Percentiles rank a stretch among this genome's conserved stretches.
Evolutionary conservation across 495 filamentous ascomycete genomes (phyloP).

Genomic region (Evernia prunastri): DNA sequence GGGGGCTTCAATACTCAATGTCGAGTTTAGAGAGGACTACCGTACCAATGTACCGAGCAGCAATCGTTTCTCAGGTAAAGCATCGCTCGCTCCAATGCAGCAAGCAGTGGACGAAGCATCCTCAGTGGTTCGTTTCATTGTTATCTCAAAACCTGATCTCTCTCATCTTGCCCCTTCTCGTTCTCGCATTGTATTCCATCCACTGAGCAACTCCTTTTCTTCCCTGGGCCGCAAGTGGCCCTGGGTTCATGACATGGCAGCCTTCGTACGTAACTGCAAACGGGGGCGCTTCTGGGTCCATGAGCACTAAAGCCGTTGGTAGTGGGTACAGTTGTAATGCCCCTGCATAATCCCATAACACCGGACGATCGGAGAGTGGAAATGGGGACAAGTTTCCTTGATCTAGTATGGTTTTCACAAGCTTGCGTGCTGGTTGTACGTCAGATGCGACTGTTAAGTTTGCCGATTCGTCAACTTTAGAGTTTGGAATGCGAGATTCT

Average conservation of each 20-base stretch:
- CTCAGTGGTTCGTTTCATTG: not conserved
- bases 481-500: slow-evolving; percentile 21
- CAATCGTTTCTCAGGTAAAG: not conserved
- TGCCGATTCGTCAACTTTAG: slow-evolving; percentile 20
- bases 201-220: slow-evolving; percentile 62
- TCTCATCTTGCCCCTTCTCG: slow-evolving; percentile 47
- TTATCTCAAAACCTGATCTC: slow-evolving; percentile 37
- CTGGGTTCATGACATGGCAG: slow-evolving; percentile 94
- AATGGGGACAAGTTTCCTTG: slow-evolving; percentile 87
- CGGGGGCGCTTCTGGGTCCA: slow-evolving; percentile 69
- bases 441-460: slow-evolving; percentile 41
- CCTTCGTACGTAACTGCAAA: slow-evolving; percentile 89
- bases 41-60: not conserved
- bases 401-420: slow-evolving; percentile 89
- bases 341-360: slow-evolving; percentile 79
- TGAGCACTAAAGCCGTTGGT: slow-evolving; percentile 73
- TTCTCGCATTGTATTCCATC: slow-evolving; percentile 74
- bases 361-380: slow-evolving; percentile 63
- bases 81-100: not conserved
- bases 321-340: slow-evolving; percentile 78
- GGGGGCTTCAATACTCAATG: not conserved
- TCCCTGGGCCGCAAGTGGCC: slow-evolving; percentile 58
- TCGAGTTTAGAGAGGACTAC: not conserved
- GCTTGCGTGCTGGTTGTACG: slow-evolving; percentile 59
- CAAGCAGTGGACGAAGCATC: not conserved